Evolutionary conservation across 2,329 filamentous ascomycete species (phyloP).

Genomic region (Penicillium decumbens): DNA sequence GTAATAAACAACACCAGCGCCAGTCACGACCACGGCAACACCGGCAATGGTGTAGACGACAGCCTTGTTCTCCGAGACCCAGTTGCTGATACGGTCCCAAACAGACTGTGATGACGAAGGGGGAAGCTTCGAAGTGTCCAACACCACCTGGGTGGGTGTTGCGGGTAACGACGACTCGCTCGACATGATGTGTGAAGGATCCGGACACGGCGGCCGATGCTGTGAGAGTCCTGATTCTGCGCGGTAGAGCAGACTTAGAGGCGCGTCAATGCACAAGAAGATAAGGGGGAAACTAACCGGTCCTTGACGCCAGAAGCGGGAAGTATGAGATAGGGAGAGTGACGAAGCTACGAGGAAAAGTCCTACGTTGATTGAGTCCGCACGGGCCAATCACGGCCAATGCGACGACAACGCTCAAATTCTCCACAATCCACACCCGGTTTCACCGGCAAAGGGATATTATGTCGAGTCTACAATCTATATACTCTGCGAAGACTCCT

Average conservation of each 20-base stretch:
- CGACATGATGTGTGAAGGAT: conserved; percentile 38
- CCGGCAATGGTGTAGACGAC: conserved; percentile 95
- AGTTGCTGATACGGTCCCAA: conserved; percentile 85
- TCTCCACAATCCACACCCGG: conserved; percentile 20
- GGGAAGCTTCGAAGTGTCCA: conserved; percentile 41
- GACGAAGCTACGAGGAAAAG: conserved; percentile 34
- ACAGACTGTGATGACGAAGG: conserved; percentile 59
- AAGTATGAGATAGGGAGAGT: conserved; percentile 28
- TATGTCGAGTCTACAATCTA: neutral
- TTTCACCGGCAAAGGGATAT: conserved; percentile 4
- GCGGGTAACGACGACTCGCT: conserved; percentile 34
- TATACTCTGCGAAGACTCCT: neutral
- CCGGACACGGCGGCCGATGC: conserved; percentile 16
- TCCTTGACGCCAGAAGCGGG: conserved; percentile 23
- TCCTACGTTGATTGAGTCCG: conserved; percentile 29
- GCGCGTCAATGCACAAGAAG: neutral
- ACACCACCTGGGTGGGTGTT: conserved; percentile 34
- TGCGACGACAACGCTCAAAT: conserved; percentile 13
- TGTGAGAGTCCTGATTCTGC: conserved; percentile 19
- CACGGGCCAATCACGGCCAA: conserved; percentile 31
- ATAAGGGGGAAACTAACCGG: conserved; percentile 16
- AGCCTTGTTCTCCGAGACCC: conserved; percentile 94
- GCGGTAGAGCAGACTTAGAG: neutral
- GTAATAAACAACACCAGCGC: conserved; percentile 91
- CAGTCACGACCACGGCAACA: conserved; percentile 84